Evolutionary conservation across 2,329 filamentous ascomycete genomes (phyloP), one percentile per base, ranked within the genome.

Genomic region (Cladorrhinum sp.): DNA sequence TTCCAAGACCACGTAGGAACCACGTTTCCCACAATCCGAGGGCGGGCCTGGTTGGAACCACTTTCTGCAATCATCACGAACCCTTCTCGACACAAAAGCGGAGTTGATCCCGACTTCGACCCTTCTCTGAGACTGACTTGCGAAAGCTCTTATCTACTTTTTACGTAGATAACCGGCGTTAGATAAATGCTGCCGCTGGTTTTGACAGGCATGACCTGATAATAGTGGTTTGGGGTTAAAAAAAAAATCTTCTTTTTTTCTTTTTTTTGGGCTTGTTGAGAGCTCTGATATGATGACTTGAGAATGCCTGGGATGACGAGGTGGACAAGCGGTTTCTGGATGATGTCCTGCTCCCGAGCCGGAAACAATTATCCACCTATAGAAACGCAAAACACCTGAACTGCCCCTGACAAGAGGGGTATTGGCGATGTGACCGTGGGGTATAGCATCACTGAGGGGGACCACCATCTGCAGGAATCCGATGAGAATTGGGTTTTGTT

Each of bases 161-260:
- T 63, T 54, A 54, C 49, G 55, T 59, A 61, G n/a, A 45, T 45
- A 32, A 55, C 22, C n/a, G 20, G 49, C 20, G 22, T 50, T 50
- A 32, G 32, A 23, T 41, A n/a, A n/a, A 38, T 36, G 24, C 18
- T 50, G 24, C 23, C 29, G 20, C 22, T 41, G n/a, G 50, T 23
- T 9, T 22, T 32, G 29, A 54, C 16, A 13, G 20, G 51, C 52
- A 25, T 18, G 8, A 18, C 38, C 10, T 52, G 50, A 6, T 18
- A 18, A 45, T 18, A 45, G 2, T 55, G 27, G 20, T n/a, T 45
- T 45, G 18, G 41, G 41, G 41, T 18, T 16, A 13, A 13, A 32
- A 32, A 6, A 6, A 32, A n/a, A n/a, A 16, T 36, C 16, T 36
- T 36, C 9, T 45, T 45, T 13, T 41, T 16, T 13, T 4, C 16